phyloP scores from a whole-genome alignment of 2,329 filamentous ascomycete species.

The Coniochaeta sp. region DNA sequence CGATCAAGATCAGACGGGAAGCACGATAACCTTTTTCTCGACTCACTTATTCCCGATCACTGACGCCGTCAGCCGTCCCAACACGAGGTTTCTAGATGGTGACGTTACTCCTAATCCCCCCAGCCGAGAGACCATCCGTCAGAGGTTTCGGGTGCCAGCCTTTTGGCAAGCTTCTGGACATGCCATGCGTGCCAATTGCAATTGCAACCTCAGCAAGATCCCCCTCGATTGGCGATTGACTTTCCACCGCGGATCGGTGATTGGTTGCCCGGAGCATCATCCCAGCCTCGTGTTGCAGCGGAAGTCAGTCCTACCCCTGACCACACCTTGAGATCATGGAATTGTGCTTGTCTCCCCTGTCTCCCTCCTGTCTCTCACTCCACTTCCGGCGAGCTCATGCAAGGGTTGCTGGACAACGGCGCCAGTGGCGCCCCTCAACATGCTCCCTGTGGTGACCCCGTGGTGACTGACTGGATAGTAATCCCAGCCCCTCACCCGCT shows the following conservation, averaged over 20 bases:
- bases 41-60: not conserved
- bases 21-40: not conserved
- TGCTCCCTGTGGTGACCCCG: too few species aligned
- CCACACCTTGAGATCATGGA: not conserved
- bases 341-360: too few species aligned
- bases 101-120: not conserved
- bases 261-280: not conserved
- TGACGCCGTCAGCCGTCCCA: not conserved
- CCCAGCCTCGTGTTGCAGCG: slow-evolving; percentile 3
- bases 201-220: not conserved
- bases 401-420: not conserved
- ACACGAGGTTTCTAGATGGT: not conserved
- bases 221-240: not conserved
- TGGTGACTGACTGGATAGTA: too few species aligned
- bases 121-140: not conserved
- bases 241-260: not conserved
- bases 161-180: not conserved
- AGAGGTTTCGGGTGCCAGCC: not conserved
- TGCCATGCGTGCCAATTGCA: not conserved
- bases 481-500: too few species aligned
- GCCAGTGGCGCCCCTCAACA: not conserved
- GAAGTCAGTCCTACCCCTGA: not conserved
- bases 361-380: not conserved
- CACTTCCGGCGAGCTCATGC: not conserved
- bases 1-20: not conserved